Conservation (phyloP, 176 grass and related monocot species). For the Carex littledalei region DNA sequence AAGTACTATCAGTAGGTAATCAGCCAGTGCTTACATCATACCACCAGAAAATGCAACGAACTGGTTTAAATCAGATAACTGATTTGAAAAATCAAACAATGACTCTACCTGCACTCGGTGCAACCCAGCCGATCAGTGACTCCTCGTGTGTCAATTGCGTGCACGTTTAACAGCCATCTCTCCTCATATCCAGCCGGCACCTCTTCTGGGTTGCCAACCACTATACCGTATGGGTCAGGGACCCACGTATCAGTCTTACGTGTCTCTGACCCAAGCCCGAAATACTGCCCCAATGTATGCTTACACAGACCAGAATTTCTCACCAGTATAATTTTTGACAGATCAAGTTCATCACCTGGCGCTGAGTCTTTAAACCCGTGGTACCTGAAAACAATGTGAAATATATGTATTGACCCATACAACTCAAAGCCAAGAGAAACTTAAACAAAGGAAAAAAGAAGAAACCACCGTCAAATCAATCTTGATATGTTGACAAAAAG, state of each 20-base stretch:
- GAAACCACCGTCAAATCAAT: not conserved
- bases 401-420: not conserved
- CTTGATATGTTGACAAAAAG: not conserved
- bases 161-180: conserved; percentile 62
- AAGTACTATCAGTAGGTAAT: not conserved
- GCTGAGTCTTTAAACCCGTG: not conserved
- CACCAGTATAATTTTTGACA: conserved; percentile 7
- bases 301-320: conserved; percentile 68
- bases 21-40: not conserved
- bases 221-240: conserved; percentile 85
- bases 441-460: not conserved
- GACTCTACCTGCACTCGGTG: conserved; percentile 59
- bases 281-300: conserved; percentile 47
- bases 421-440: not conserved
- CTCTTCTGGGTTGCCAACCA: conserved; percentile 32
- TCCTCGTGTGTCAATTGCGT: conserved; percentile 71
- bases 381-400: conserved; percentile 37
- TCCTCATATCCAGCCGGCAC: conserved; percentile 56
- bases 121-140: conserved; percentile 45
- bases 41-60: not conserved
- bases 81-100: not conserved
- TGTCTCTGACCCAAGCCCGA: conserved; percentile 78
- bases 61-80: not conserved
- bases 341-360: not conserved
- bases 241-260: conserved; percentile 76